These are phyloP conservation scores for Trametes pubescens DNA, from an alignment of 1,284 basidiomycete species.

Conservation along the genomic window DNA sequence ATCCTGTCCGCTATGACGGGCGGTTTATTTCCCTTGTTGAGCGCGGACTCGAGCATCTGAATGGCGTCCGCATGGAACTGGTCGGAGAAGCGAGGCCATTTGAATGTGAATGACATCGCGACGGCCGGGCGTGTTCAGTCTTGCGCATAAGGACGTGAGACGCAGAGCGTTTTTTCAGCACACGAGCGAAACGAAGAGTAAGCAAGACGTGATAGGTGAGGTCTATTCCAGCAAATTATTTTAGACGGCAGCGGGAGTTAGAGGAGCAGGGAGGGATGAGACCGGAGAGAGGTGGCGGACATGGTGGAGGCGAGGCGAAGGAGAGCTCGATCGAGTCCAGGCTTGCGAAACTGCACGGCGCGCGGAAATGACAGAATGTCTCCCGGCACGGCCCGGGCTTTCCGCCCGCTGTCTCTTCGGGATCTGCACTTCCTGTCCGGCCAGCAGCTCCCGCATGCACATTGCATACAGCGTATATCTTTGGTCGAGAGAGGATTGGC, in stretches of 20 bases:
- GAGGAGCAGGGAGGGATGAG: conserved; percentile 7
- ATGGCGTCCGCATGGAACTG: conserved; percentile 95
- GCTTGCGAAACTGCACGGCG: conserved; percentile 33
- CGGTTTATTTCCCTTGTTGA: conserved; percentile 98
- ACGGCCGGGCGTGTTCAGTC: conserved; percentile 5
- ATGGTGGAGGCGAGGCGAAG: conserved; percentile 27
- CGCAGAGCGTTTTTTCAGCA: conserved; percentile 5
- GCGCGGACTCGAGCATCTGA: conserved; percentile 91
- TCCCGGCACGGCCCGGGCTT: conserved; percentile 12
- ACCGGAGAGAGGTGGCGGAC: conserved; percentile 21
- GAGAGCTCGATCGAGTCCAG: conserved; percentile 20
- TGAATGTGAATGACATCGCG: conserved; percentile 96
- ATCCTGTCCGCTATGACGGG: conserved; percentile 98
- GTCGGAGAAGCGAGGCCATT: conserved; percentile 97
- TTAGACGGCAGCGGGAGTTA: neutral
- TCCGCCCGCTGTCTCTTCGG: conserved; percentile 15
- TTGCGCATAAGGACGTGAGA: conserved; percentile 24
- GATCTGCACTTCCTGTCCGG: neutral
- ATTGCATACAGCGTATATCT: too few relatives aligned
- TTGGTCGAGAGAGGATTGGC: too few relatives aligned
- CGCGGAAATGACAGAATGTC: conserved; percentile 22
- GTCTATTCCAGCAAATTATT: conserved; percentile 14
- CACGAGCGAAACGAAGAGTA: conserved; percentile 2
- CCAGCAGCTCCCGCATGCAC: too few relatives aligned
- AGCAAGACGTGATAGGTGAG: neutral